These are phyloP conservation scores for Colletotrichum sp. DNA, from an alignment of 2,329 filamentous ascomycete species.

Conservation along the genomic window DNA sequence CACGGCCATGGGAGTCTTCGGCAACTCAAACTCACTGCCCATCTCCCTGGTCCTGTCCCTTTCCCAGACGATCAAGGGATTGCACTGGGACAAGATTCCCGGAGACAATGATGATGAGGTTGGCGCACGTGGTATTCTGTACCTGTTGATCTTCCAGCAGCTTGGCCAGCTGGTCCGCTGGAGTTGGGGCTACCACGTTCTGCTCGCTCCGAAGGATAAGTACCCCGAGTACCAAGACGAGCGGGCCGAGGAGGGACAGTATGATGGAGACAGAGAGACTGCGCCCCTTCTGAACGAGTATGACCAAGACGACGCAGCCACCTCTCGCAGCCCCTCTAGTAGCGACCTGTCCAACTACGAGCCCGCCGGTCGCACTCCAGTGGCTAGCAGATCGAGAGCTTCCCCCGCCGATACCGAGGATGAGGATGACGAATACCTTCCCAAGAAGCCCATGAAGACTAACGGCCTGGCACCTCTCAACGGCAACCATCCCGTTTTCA, in stretches of 20 bases:
- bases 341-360: constrained; percentile 56
- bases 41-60: constrained; percentile 95
- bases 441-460: constrained; percentile 29
- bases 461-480: constrained; percentile 24
- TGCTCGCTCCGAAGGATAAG: constrained; percentile 83
- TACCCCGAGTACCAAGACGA: constrained; percentile 69
- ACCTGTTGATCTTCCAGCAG: constrained; percentile 96
- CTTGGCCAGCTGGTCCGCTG: constrained; percentile 93
- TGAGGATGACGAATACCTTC: constrained; percentile 38
- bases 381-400: constrained; percentile 53
- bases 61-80: constrained; percentile 86
- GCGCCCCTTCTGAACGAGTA: constrained; percentile 50
- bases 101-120: constrained; percentile 97
- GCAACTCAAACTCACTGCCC: constrained; percentile 96
- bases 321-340: constrained; percentile 25
- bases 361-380: constrained; percentile 61
- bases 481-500: constrained; percentile 31
- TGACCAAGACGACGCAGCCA: constrained; percentile 45
- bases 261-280: constrained; percentile 56
- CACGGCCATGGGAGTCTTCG: constrained; percentile 95
- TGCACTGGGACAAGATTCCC: constrained; percentile 92
- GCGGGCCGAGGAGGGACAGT: constrained; percentile 62
- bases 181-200: constrained; percentile 97
- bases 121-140: constrained; percentile 89
- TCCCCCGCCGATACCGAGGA: constrained; percentile 56